phyloP scores from a whole-genome alignment of 345 rosid species.

The Eucalyptus leucophloia region DNA sequence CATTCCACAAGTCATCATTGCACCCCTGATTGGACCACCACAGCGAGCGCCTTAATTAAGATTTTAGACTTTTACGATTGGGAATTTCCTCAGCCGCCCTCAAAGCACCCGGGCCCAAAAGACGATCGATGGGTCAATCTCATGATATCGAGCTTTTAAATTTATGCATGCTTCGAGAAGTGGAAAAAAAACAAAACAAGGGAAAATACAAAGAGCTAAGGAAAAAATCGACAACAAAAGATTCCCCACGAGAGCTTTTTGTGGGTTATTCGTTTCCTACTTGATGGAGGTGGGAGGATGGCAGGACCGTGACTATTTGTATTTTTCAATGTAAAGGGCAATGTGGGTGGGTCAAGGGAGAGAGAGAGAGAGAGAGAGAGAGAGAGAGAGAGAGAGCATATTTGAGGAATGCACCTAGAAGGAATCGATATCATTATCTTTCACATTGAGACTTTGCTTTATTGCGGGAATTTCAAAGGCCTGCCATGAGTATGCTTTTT shows the following conservation, averaged over 20 bases:
- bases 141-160: neutral
- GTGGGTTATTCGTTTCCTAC: neutral
- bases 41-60: neutral
- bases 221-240: neutral
- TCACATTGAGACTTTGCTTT: neutral
- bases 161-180: neutral
- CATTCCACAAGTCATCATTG: neutral
- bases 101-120: neutral
- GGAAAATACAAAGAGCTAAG: neutral
- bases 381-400: neutral
- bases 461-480: constrained; percentile 7
- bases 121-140: neutral
- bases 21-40: neutral
- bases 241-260: neutral
- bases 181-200: neutral
- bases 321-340: neutral
- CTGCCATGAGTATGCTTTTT: constrained; percentile 2
- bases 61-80: neutral
- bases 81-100: neutral
- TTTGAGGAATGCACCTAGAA: neutral
- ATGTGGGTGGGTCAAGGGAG: neutral
- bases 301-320: neutral
- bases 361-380: neutral
- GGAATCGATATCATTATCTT: neutral
- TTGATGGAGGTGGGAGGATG: neutral